Conservation (phyloP, 2,329 filamentous ascomycete genomes). For the Metarhizium humberi region DNA sequence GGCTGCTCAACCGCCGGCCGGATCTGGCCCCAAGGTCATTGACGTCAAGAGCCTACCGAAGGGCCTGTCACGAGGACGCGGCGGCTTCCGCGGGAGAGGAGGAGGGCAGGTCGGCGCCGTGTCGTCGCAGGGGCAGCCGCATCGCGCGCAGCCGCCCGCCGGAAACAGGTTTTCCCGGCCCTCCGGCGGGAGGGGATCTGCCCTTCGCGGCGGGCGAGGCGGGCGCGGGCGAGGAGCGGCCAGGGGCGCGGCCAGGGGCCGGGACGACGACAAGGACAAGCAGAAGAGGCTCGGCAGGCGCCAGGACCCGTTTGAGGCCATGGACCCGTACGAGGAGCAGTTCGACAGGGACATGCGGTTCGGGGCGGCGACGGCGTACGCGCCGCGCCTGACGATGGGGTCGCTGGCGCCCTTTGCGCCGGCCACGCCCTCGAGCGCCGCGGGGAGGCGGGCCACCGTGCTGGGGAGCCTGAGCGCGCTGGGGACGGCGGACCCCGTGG, state of each 20-base stretch:
- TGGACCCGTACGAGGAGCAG: slow-evolving; percentile 23
- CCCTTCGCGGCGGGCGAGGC: slow-evolving; percentile 10
- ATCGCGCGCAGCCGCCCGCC: slow-evolving; percentile 2
- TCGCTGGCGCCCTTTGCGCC: slow-evolving; percentile 22
- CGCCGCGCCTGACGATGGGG: slow-evolving; percentile 24
- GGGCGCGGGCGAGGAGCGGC: slow-evolving; percentile 8
- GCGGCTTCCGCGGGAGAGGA: slow-evolving; percentile 13
- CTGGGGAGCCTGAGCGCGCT: slow-evolving; percentile 26
- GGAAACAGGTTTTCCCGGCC: slow-evolving; percentile 11
- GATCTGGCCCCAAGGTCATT: slow-evolving; percentile 24
- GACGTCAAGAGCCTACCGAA: slow-evolving; percentile 29
- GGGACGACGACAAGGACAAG: slow-evolving; percentile 17
- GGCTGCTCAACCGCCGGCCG: background rate
- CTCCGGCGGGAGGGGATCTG: slow-evolving; percentile 3
- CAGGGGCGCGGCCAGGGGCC: slow-evolving; percentile 7
- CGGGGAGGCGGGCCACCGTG: slow-evolving; percentile 22
- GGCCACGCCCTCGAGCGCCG: slow-evolving; percentile 15
- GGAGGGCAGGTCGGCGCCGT: slow-evolving; percentile 3
- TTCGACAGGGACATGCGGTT: slow-evolving; percentile 27
- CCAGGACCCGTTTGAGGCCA: slow-evolving; percentile 14
- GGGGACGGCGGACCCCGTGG: slow-evolving; percentile 24
- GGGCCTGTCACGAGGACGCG: slow-evolving; percentile 16
- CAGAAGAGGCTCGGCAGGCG: slow-evolving; percentile 12
- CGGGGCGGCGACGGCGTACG: slow-evolving; percentile 20
- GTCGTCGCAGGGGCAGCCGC: background rate